Evolutionary conservation across 257 asterid species (phyloP).

Genomic region (Solanum piurae): DNA sequence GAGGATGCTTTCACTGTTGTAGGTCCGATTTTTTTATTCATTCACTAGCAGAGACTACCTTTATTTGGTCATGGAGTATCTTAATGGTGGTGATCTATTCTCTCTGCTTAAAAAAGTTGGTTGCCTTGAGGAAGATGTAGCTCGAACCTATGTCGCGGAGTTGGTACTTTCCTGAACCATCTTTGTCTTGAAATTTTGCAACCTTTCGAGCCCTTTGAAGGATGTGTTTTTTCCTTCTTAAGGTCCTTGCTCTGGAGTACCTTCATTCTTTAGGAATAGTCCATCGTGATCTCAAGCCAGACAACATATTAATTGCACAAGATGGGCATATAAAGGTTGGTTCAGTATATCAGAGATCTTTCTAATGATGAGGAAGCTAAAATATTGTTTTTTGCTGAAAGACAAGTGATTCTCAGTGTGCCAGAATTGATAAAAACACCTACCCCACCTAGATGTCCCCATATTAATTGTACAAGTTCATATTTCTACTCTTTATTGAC

Average conservation of each 20-base stretch:
- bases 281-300: constrained; percentile 98
- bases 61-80: constrained; percentile 96
- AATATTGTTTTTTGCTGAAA: neutral
- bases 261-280: constrained; percentile 91
- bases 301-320: constrained; percentile 80
- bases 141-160: constrained; percentile 79
- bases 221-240: constrained; percentile 12
- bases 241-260: constrained; percentile 98
- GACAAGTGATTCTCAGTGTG: neutral
- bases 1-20: constrained; percentile 12
- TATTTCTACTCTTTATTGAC: neutral
- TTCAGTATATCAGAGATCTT: neutral
- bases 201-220: constrained; percentile 7
- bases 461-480: neutral
- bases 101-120: constrained; percentile 74
- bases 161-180: constrained; percentile 42
- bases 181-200: neutral
- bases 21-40: constrained; percentile 95
- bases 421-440: neutral
- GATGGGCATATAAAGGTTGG: constrained; percentile 97
- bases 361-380: neutral
- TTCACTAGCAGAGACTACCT: constrained; percentile 85
- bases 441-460: neutral
- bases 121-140: constrained; percentile 79
- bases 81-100: constrained; percentile 91